A percentile compares a stretch with the other conserved stretches of the same genome.
Evolutionary conservation across 2,329 filamentous ascomycete genomes (phyloP).

Genomic region (Teratosphaeria pseudoeucalypti): DNA sequence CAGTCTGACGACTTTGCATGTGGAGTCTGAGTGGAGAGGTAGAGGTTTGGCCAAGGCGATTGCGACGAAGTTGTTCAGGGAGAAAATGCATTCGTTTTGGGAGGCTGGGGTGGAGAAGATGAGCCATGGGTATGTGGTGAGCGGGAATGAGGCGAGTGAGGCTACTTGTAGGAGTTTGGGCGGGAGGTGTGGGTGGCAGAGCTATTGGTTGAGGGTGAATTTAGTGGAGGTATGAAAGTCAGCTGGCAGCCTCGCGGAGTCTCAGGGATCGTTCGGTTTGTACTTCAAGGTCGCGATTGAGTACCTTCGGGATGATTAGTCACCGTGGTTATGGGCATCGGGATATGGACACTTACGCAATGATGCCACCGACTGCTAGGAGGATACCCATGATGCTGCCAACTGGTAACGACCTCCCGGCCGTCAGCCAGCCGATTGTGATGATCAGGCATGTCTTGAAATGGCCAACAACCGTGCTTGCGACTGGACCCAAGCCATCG

Average conservation of each 20-base stretch:
- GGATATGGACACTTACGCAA: slow-evolving; percentile 14
- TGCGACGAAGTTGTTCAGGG: slow-evolving; percentile 46
- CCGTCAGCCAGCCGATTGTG: slow-evolving; percentile 22
- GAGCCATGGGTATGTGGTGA: slow-evolving; percentile 54
- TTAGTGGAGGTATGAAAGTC: slow-evolving; percentile 15
- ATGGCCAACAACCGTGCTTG: slow-evolving; percentile 26
- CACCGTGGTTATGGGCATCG: neutral
- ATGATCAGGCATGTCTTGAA: slow-evolving; percentile 26
- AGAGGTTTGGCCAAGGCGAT: slow-evolving; percentile 54
- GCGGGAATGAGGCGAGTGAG: slow-evolving; percentile 50
- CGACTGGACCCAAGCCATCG: slow-evolving; percentile 22
- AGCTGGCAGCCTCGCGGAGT: neutral
- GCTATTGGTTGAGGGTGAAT: slow-evolving; percentile 28
- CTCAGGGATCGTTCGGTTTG: neutral
- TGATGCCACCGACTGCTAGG: slow-evolving; percentile 23
- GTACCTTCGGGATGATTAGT: neutral
- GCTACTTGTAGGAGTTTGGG: slow-evolving; percentile 53
- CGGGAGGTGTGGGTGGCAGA: slow-evolving; percentile 44
- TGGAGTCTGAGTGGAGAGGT: slow-evolving; percentile 49
- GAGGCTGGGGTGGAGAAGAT: slow-evolving; percentile 32
- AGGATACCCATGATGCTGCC: slow-evolving; percentile 21
- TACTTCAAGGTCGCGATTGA: neutral
- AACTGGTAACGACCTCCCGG: slow-evolving; percentile 14
- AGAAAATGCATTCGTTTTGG: slow-evolving; percentile 34
- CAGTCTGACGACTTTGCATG: slow-evolving; percentile 51